Base-by-base conservation (phyloP, 208 protist species). In the Lotmaria passim region DNA sequence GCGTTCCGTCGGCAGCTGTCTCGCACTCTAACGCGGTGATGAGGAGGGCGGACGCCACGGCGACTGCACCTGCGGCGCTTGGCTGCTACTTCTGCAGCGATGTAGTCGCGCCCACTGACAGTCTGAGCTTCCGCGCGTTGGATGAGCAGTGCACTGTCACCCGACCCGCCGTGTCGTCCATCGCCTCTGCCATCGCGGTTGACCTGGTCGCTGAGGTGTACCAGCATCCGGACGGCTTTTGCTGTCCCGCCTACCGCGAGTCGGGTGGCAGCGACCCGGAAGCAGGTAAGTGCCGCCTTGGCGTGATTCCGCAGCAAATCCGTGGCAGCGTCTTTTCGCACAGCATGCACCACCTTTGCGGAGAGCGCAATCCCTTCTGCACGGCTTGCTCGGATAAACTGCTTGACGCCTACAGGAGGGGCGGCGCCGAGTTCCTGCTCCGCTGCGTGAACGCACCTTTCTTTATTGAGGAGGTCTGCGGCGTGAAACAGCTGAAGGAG, bases 21-120 rank as follows among this genome's bases (percentile, higher is more conserved):
- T 70, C 70, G 43, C 56, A 33, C 23, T 65, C 70, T 28, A 76
- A 69, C 48, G 70, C 43, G 17, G 62, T 76, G 17, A 56, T 76
- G 17, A 30, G 11, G n/a, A 47, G 8, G 10, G 39, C 36, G 6
- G 59, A 17, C 3, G 34, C 15, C 34, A 23, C 15, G n/a, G 68
- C 24, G 41, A 19, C 55, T 0, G 28, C 38, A 10, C 38, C 26
- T 7, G 52, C 39, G 4, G 44, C 57, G 7, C 63, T 99, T 6
- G 98, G 98, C 30, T 99, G 98, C 75, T 99, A 99, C 75, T 99
- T 99, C 69, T 99, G 98, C 85, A 98, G 96, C 69, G 97, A 99
- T 68, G 86, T 99, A 5, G 83, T 97, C 17, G 96, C 97, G 21
- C 98, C 98, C 23, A 57, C 78, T 15, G 82, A 96, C 82, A 96